A percentile compares a stretch with the other conserved stretches of the same genome.
phyloP scores from a whole-genome alignment of 202 grass and related monocot genomes.

The Eragrostis tef region DNA sequence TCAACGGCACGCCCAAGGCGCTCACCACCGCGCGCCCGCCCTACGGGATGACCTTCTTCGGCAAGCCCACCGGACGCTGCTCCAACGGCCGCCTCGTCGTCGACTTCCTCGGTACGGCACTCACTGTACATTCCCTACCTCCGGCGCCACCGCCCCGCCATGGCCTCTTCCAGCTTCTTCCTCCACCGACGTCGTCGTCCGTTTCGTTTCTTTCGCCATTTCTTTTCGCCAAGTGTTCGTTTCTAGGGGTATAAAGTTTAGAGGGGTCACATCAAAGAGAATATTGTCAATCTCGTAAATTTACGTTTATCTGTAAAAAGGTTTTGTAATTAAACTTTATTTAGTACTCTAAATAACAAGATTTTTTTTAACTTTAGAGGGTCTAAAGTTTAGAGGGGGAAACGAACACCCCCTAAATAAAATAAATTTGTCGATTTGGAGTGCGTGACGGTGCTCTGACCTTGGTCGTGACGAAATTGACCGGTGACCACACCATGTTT shows the following conservation, averaged over 20 bases:
- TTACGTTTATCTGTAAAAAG: no score
- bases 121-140: not conserved
- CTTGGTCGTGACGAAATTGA: constrained; percentile 50
- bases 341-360: no score
- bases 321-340: no score
- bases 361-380: no score
- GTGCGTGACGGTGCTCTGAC: constrained; percentile 54
- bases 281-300: no score
- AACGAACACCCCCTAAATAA: no score
- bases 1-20: constrained; percentile 60
- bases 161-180: constrained; percentile 2
- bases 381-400: no score
- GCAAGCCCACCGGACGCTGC: constrained; percentile 78
- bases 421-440: constrained; percentile 40
- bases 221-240: not conserved
- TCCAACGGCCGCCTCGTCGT: constrained; percentile 86
- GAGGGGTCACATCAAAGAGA: no score
- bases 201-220: not conserved
- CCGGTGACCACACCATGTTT: not conserved
- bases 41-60: constrained; percentile 91
- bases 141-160: not conserved
- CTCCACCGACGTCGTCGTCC: not conserved
- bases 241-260: no score
- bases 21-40: constrained; percentile 77
- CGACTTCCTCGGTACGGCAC: constrained; percentile 86